phyloP scores from a whole-genome alignment of 805 yeast species.

The Starmerella apis region DNA sequence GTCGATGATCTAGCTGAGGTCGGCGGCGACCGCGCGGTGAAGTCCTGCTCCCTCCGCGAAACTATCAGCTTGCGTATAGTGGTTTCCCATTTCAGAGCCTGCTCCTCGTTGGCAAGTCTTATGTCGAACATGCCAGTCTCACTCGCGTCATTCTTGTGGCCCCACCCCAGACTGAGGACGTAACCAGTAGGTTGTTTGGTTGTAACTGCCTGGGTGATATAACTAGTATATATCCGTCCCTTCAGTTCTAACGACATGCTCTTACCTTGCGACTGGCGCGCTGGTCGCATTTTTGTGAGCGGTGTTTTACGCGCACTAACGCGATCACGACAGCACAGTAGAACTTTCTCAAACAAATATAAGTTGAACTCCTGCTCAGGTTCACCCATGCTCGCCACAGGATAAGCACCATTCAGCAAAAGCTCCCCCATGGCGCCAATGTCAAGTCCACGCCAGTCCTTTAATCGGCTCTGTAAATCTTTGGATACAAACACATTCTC shows the following conservation, averaged over 20 bases:
- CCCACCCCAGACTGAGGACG: constrained; percentile 30
- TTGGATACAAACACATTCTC: constrained; percentile 69
- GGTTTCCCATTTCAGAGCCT: constrained; percentile 65
- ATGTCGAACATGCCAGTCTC: constrained; percentile 81
- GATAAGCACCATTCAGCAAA: constrained; percentile 58
- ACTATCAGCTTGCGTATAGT: constrained; percentile 25
- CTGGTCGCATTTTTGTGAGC: constrained; percentile 40
- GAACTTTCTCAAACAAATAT: constrained; percentile 68
- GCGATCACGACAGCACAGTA: constrained; percentile 55
- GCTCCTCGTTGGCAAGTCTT: constrained; percentile 74
- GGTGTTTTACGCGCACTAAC: constrained; percentile 42
- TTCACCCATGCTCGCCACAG: constrained; percentile 38
- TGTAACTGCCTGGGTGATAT: constrained; percentile 40
- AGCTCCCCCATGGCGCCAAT: constrained; percentile 74
- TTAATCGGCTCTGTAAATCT: constrained; percentile 61
- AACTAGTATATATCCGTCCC: constrained; percentile 73
- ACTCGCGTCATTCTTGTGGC: constrained; percentile 46
- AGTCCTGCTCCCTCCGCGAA: not conserved
- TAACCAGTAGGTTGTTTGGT: constrained; percentile 27
- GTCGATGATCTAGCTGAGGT: constrained; percentile 10
- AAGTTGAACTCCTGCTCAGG: constrained; percentile 80
- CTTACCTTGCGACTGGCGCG: constrained; percentile 23
- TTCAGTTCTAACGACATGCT: constrained; percentile 44
- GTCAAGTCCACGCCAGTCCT: constrained; percentile 88
- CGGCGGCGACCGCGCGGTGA: not conserved